A percentile compares a stretch with the other conserved stretches of the same genome.
These are phyloP conservation scores for Aspergillus sp. DNA, from an alignment of 2,329 filamentous ascomycete species.

Conservation along the genomic window DNA sequence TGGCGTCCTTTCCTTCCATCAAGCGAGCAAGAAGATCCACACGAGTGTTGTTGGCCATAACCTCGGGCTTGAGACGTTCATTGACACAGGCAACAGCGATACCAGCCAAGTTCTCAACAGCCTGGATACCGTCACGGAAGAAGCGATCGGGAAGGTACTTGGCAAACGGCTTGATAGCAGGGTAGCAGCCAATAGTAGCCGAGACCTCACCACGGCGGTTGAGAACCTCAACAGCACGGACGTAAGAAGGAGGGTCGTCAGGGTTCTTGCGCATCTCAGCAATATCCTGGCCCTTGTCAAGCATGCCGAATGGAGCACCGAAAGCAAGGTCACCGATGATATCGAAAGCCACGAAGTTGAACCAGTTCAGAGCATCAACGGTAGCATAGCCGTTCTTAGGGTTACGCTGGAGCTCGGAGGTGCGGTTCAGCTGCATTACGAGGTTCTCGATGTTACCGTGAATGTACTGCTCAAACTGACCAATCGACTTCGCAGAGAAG, in stretches of 20 bases:
- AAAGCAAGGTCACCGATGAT: slow-evolving; percentile 66
- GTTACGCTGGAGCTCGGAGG: slow-evolving; percentile 52
- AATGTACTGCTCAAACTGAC: slow-evolving; percentile 87
- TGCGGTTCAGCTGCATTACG: slow-evolving; percentile 68
- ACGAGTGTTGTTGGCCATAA: slow-evolving; percentile 60
- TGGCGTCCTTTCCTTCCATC: slow-evolving; percentile 82
- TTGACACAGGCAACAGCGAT: slow-evolving; percentile 84
- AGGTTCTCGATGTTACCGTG: slow-evolving; percentile 75
- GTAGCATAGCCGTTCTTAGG: slow-evolving; percentile 57
- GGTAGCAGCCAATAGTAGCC: slow-evolving; percentile 72
- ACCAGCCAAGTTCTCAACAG: slow-evolving; percentile 77
- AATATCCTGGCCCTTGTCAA: slow-evolving; percentile 71
- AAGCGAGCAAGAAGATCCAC: slow-evolving; percentile 78
- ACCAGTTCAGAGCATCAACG: slow-evolving; percentile 77
- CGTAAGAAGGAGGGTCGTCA: slow-evolving; percentile 63
- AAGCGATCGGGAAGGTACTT: slow-evolving; percentile 79
- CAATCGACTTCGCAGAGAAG: slow-evolving; percentile 77
- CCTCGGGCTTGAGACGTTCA: slow-evolving; percentile 66
- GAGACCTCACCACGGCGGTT: slow-evolving; percentile 87
- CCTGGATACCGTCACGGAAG: slow-evolving; percentile 71
- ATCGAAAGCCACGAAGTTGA: slow-evolving; percentile 66
- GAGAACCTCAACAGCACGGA: slow-evolving; percentile 80
- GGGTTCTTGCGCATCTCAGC: slow-evolving; percentile 69
- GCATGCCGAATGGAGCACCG: slow-evolving; percentile 79
- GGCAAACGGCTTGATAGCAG: slow-evolving; percentile 74